Evolutionary conservation across 495 filamentous ascomycete species (phyloP), one percentile per base, ranked within the genome.

Genomic region (Terfezia boudieri): DNA sequence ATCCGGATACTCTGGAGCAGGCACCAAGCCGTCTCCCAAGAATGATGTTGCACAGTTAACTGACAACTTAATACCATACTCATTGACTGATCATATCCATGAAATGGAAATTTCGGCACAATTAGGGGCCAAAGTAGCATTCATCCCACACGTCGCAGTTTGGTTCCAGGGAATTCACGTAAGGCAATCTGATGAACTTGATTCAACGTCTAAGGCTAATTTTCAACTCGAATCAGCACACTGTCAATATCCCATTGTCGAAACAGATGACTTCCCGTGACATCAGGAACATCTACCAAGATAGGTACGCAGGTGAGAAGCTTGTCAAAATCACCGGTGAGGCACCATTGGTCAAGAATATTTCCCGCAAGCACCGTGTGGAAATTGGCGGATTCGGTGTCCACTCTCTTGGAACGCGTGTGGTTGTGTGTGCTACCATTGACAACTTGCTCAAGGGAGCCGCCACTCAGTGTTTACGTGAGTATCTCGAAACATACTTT

Each of bases 401-500:
- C 46, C 83, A 94, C 70, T 83, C 78, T 56, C 75, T 74, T 26
- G 89, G 89, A 50, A 88, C 85, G 73, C 75, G 90, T 37, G 90
- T 89, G 0, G 90, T 98, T 52, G 78, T 98, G 52, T 93, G 87
- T 66, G 88, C 83, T 20, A 94, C 89, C n/a, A 96, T 98, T 60
- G 90, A 98, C 67, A 96, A 98, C 70, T 71, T 96, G 57, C 73
- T 94, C 54, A 98, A 98, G 77, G 90, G 90, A 41, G 90, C 90
- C 41, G 87, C 86, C 8, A 98, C 90, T 51, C 90, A 96, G 70
- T 94, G 86, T 70, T 68, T 94, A 64, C 87, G 83, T 87, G 74
- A 75, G 82, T 78, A 53, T 50, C 59, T 12, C 51, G 50, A 36
- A 38, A 51, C 0, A n/a, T 9, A 20, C 53, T 55, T 52, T 64